These are phyloP conservation scores for Sanguinoderma infundibulare DNA, from an alignment of 1,284 basidiomycete genomes.

Conservation along the genomic window DNA sequence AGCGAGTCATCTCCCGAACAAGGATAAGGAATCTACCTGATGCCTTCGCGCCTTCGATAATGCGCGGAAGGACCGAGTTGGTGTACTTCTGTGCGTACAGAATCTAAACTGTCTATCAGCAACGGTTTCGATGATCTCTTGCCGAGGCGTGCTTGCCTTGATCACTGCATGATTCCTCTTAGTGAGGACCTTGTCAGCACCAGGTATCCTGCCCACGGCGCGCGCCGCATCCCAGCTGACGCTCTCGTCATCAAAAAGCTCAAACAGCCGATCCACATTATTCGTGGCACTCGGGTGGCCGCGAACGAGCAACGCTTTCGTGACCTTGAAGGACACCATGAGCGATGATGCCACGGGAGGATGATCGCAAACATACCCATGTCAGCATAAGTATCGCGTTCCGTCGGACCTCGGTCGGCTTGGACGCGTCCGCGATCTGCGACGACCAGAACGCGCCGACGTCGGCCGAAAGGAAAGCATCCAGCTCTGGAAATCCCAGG, in stretches of 20 bases:
- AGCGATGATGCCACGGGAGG: slow-evolving; percentile 19
- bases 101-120: slow-evolving; percentile 52
- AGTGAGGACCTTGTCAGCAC: slow-evolving; percentile 63
- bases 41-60: slow-evolving; percentile 66
- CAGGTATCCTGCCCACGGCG: slow-evolving; percentile 70
- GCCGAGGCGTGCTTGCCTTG: slow-evolving; percentile 52
- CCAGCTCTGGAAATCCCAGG: slow-evolving; percentile 27
- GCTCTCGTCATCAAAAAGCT: slow-evolving; percentile 63
- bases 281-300: slow-evolving; percentile 62
- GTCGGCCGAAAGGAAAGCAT: slow-evolving; percentile 29
- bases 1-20: not conserved
- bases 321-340: slow-evolving; percentile 54
- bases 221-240: slow-evolving; percentile 75
- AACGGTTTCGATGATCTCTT: not conserved
- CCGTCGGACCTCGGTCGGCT: slow-evolving; percentile 46
- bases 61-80: slow-evolving; percentile 72
- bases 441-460: slow-evolving; percentile 51
- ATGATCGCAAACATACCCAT: slow-evolving; percentile 57
- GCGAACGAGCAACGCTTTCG: slow-evolving; percentile 79
- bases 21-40: slow-evolving; percentile 42
- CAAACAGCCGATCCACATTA: slow-evolving; percentile 70
- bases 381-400: slow-evolving; percentile 67
- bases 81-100: slow-evolving; percentile 88
- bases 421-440: slow-evolving; percentile 42
- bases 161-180: slow-evolving; percentile 80